Evolutionary conservation across 2,329 filamentous ascomycete species (phyloP).

Genomic region (Pseudogymnoascus sp.): DNA sequence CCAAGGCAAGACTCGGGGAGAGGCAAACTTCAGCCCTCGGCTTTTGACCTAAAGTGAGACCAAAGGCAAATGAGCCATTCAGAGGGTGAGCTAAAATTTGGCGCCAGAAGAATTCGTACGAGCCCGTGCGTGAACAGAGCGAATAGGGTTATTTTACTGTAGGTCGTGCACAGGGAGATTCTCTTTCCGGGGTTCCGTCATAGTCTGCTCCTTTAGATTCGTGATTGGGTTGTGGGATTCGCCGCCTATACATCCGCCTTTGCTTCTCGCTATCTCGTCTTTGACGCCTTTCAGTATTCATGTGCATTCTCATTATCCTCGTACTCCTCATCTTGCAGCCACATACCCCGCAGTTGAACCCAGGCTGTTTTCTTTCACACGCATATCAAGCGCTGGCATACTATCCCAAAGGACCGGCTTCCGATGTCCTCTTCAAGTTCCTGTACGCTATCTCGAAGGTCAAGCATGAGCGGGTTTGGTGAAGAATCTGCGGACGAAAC

Average conservation of each 20-base stretch:
- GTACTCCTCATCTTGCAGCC: background rate
- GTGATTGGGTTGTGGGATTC: background rate
- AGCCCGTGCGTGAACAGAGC: background rate
- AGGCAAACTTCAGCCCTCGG: background rate
- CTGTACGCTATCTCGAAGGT: background rate
- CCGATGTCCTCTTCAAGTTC: conserved; percentile 4
- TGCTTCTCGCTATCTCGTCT: background rate
- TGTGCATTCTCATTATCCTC: background rate
- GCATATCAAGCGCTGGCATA: background rate
- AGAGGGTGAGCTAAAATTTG: background rate
- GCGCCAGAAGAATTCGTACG: background rate
- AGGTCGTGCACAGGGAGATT: background rate
- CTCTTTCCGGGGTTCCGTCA: background rate
- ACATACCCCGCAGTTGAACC: background rate
- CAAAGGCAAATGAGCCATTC: background rate
- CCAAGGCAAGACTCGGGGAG: background rate
- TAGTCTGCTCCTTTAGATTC: background rate
- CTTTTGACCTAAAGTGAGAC: background rate
- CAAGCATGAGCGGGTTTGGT: conserved; percentile 2
- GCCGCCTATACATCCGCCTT: background rate
- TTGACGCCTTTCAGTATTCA: background rate
- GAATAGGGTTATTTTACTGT: background rate
- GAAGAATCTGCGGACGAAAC: conserved; percentile 15
- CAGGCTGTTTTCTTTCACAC: background rate
- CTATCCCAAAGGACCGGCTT: background rate